phyloP scores from a whole-genome alignment of 139 green algal species.

The Closterium sp. region DNA sequence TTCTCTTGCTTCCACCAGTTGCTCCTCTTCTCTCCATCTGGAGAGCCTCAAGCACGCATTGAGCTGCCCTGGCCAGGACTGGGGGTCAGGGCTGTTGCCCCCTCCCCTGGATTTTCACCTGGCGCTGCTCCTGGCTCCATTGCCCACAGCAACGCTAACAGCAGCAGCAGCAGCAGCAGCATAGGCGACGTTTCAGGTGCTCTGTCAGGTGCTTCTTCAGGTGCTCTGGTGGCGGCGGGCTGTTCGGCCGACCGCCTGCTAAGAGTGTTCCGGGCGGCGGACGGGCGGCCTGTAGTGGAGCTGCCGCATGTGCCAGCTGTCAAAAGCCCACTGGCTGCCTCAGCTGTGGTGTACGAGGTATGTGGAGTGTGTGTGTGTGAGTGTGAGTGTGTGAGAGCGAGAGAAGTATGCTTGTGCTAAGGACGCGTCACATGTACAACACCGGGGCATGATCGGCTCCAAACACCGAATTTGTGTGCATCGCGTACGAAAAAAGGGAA shows the following conservation, averaged over 20 bases:
- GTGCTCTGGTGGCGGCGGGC: neutral
- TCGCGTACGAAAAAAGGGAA: no score
- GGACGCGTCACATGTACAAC: no score
- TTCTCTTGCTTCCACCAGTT: neutral
- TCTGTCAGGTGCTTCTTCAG: neutral
- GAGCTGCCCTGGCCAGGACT: neutral
- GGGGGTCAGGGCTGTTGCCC: neutral
- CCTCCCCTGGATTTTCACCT: neutral
- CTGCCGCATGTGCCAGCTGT: neutral
- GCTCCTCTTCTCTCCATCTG: neutral
- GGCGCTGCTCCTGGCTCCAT: neutral
- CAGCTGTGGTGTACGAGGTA: neutral
- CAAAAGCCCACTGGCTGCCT: neutral
- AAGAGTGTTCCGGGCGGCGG: neutral
- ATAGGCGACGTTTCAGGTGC: neutral
- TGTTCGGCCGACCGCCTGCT: neutral
- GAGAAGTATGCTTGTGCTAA: neutral
- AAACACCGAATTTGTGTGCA: no score
- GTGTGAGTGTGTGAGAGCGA: neutral
- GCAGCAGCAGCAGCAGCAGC: neutral
- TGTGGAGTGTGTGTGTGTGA: no score
- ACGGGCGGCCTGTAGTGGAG: neutral
- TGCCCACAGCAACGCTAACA: neutral
- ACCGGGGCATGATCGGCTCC: no score
- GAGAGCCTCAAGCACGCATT: neutral